Evolutionary conservation across 1,139 yeast species (phyloP).

Genomic region (Kurtzmaniella quercitrusa): DNA sequence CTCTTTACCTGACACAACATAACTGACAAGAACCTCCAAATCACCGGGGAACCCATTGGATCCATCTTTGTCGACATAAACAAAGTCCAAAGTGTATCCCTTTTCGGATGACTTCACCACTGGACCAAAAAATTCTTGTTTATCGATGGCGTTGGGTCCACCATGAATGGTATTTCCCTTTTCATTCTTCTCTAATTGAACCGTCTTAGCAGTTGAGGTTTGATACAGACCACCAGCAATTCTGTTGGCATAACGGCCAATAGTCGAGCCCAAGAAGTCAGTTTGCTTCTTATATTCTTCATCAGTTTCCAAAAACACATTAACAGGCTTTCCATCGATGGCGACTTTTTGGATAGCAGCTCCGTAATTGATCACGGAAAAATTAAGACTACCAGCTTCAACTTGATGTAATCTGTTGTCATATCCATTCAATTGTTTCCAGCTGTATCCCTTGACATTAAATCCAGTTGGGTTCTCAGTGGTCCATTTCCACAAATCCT

Average conservation of each 20-base stretch:
- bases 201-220: constrained; percentile 33
- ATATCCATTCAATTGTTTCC: constrained; percentile 28
- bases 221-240: constrained; percentile 43
- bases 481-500: constrained; percentile 78
- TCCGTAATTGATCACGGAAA: constrained; percentile 48
- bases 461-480: constrained; percentile 66
- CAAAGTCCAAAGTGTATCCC: constrained; percentile 34
- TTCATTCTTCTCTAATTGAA: constrained; percentile 41
- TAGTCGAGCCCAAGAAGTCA: constrained; percentile 58
- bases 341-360: constrained; percentile 44
- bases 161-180: constrained; percentile 46
- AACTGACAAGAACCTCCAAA: constrained; percentile 39
- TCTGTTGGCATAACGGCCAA: constrained; percentile 65
- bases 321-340: constrained; percentile 31
- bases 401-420: constrained; percentile 41
- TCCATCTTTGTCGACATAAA: constrained; percentile 41
- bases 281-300: constrained; percentile 34
- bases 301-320: constrained; percentile 31
- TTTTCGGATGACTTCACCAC: constrained; percentile 27
- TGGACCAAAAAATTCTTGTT: constrained; percentile 48
- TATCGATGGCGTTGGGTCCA: constrained; percentile 51
- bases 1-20: constrained; percentile 22
- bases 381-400: constrained; percentile 31
- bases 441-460: constrained; percentile 30
- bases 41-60: constrained; percentile 56